Evolutionary conservation across 208 protist species (phyloP).

Genomic region (Leishmania mexicana): DNA sequence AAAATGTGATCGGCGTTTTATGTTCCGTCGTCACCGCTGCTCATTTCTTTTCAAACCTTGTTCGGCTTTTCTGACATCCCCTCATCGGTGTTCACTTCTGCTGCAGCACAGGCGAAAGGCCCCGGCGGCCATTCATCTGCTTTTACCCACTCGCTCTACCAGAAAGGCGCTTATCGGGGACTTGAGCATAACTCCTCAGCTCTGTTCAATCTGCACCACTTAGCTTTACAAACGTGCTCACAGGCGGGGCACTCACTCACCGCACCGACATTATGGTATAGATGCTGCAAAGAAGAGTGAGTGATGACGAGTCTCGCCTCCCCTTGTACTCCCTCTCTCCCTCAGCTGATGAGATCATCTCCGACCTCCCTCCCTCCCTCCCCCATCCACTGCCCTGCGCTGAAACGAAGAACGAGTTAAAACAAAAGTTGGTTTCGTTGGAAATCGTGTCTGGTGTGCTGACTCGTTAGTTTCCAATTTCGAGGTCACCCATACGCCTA

Average conservation of each 20-base stretch:
- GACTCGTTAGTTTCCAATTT: background rate
- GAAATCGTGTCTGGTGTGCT: background rate
- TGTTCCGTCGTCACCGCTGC: background rate
- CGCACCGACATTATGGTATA: background rate
- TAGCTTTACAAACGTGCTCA: background rate
- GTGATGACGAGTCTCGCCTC: background rate
- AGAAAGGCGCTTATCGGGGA: background rate
- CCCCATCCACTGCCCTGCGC: too few relatives aligned
- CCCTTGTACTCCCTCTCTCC: background rate
- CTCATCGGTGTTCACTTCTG: background rate
- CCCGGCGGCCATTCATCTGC: background rate
- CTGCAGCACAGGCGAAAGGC: background rate
- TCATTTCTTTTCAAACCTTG: background rate
- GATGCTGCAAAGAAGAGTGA: background rate
- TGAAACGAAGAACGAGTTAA: background rate
- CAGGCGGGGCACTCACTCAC: background rate
- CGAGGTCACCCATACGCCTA: background rate
- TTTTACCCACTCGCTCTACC: background rate
- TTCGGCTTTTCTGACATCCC: background rate
- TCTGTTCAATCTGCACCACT: background rate
- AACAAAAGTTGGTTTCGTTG: background rate
- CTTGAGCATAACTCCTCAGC: background rate
- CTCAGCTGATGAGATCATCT: background rate
- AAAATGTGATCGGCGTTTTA: background rate
- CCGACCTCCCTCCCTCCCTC: background rate